Evolutionary conservation across 495 filamentous ascomycete genomes (phyloP).

Genomic region (Hypoxylon subgilvum): DNA sequence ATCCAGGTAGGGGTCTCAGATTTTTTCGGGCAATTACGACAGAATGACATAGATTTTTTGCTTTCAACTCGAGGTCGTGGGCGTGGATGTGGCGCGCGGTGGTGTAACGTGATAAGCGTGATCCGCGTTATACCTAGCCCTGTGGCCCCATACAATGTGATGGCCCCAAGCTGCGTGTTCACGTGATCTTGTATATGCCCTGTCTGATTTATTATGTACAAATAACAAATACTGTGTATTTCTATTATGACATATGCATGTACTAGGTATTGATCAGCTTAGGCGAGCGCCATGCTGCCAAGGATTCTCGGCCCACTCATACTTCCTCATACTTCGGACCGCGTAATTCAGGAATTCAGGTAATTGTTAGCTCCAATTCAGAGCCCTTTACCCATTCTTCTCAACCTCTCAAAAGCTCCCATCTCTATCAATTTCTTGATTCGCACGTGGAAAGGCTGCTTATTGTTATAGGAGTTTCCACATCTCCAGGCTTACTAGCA

Average conservation of each 20-base stretch:
- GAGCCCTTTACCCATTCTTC: constrained; percentile 31
- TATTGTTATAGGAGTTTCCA: constrained; percentile 32
- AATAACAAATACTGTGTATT: too few relatives aligned
- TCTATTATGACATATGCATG: too few relatives aligned
- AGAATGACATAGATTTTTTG: too few relatives aligned
- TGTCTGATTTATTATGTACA: too few relatives aligned
- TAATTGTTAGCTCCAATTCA: constrained; percentile 41
- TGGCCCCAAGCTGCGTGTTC: constrained; percentile 2
- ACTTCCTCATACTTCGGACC: constrained; percentile 33
- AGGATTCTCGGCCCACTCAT: constrained; percentile 31
- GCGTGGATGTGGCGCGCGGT: too few relatives aligned
- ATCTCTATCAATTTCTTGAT: constrained; percentile 39
- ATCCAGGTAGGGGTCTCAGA: neutral
- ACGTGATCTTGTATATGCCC: constrained; percentile 15
- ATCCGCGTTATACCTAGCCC: too few relatives aligned
- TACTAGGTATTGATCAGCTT: neutral
- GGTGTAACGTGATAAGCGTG: too few relatives aligned
- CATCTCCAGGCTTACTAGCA: too few relatives aligned
- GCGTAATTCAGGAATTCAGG: constrained; percentile 36
- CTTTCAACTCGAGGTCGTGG: too few relatives aligned
- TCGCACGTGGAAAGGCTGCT: constrained; percentile 32
- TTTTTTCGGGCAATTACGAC: neutral
- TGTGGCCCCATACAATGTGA: too few relatives aligned
- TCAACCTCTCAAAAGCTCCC: constrained; percentile 42
- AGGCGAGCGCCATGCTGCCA: constrained; percentile 9